A percentile compares a stretch with the other conserved stretches of the same genome.
Evolutionary conservation across 2,329 filamentous ascomycete genomes (phyloP).

Genomic region (Diaporthe longicolla): DNA sequence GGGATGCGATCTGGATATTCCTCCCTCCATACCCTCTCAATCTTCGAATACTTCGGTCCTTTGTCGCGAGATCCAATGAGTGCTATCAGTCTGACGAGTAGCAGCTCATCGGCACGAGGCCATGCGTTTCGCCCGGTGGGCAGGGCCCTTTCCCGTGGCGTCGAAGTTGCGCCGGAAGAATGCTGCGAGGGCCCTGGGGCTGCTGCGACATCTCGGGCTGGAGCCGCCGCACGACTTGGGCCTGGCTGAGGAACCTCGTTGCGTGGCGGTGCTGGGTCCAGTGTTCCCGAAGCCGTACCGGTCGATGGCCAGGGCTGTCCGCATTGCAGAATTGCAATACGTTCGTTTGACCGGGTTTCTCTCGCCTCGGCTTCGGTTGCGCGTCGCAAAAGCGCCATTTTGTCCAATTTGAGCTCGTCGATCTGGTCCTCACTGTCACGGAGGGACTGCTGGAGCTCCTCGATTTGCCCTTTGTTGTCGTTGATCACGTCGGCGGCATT

Average conservation of each 20-base stretch:
- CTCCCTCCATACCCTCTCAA: not conserved
- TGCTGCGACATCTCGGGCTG: no score
- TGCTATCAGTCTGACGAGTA: not conserved
- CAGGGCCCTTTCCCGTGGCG: not conserved
- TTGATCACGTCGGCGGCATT: no score
- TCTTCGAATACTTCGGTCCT: not conserved
- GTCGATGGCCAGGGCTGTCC: not conserved
- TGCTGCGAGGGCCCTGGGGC: not conserved
- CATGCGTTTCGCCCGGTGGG: not conserved
- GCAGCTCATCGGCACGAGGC: not conserved
- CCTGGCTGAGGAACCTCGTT: no score
- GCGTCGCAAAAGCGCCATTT: fast-evolving
- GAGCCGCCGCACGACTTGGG: not conserved
- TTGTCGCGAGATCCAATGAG: not conserved
- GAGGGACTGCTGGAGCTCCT: not conserved
- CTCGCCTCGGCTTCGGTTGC: not conserved
- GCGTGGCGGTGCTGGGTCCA: not conserved
- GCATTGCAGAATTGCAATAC: not conserved
- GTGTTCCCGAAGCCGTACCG: not conserved
- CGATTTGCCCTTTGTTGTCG: not conserved
- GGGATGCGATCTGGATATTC: not conserved
- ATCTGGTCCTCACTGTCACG: not conserved
- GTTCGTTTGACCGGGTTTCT: not conserved
- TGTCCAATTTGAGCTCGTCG: not conserved
- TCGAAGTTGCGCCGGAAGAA: no score